Evolutionary conservation across 2,329 filamentous ascomycete genomes (phyloP).

Genomic region (Talaromyces sp.): DNA sequence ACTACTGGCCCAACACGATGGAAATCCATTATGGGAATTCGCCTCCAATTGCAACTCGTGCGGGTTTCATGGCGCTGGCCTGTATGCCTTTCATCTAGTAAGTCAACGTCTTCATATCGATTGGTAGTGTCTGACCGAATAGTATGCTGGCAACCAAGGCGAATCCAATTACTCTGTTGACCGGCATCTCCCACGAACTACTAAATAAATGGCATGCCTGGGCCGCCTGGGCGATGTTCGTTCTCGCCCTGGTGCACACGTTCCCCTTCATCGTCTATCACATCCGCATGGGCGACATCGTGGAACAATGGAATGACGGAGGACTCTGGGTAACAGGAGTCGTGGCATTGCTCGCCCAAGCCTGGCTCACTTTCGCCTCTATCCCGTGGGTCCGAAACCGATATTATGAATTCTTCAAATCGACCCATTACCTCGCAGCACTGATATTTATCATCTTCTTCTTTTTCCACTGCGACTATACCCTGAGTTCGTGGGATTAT

Average conservation of each 20-base stretch:
- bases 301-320: constrained; percentile 41
- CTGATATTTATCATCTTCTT: constrained; percentile 57
- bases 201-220: constrained; percentile 45
- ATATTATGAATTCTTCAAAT: constrained; percentile 61
- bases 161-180: constrained; percentile 52
- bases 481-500: constrained; percentile 58
- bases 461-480: constrained; percentile 59
- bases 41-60: constrained; percentile 50
- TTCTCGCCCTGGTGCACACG: constrained; percentile 54
- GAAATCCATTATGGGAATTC: constrained; percentile 44
- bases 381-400: constrained; percentile 43
- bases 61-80: constrained; percentile 50
- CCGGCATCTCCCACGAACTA: constrained; percentile 55
- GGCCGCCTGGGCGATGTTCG: constrained; percentile 53
- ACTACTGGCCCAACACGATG: constrained; percentile 50
- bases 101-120: neutral
- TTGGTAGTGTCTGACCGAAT: neutral
- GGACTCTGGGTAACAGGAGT: constrained; percentile 55
- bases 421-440: constrained; percentile 52
- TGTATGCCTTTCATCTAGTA: constrained; percentile 50
- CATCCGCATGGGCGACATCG: constrained; percentile 47
- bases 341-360: constrained; percentile 51
- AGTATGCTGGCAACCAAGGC: constrained; percentile 50
- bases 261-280: constrained; percentile 57
- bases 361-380: constrained; percentile 50